Evolutionary conservation across 768 basidiomycete species (phyloP), one percentile per base, ranked within the genome.

Genomic region (Trichaptum fuscoviolaceum): DNA sequence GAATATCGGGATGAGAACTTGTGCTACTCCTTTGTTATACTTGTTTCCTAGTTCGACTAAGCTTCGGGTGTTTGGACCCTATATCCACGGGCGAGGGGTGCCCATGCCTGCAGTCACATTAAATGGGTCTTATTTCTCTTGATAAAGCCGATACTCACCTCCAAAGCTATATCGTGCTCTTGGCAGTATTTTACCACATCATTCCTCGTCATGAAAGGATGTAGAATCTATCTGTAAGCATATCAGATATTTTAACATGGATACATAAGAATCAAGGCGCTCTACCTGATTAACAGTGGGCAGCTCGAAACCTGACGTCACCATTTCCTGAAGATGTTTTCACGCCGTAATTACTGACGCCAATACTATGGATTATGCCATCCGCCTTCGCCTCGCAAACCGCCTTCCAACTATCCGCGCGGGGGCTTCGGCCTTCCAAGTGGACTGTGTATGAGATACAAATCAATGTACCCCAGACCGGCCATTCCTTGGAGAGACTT

Each of bases 381-480:
- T 82, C 80, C 68, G 85, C 83, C 72, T 88, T 84, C 9, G 85
- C 87, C 66, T 88, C 86, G 67, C 85, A 82, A 57, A 86, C 82
- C 0, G 87, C 90, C 64, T 80, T 75, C 90, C 90, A 91, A 69
- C 85, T 85, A 27, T 88, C 85, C 35, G 78, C 78, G 23, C 90
- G 79, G 27, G n/a, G 82, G 81, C 61, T 82, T 67, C 0, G 82
- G 77, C 7, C 89, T 88, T 23, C 88, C 88, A 60, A 87, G 79
- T 7, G 90, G 88, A 18, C 84, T 84, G 70, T 91, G 89, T 35
- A 91, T 81, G 65, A 91, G 82, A 76, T 90, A 92, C 9, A 91
- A 76, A 71, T 91, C 89, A 67, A 91, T 85, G 71, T 86, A 85
- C 24, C 79, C 86, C n/a, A 90, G 77, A 0, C 83, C 82, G 73